Evolutionary conservation across 2,329 filamentous ascomycete species (phyloP), one percentile per base, ranked within the genome.

Genomic region (Talaromyces funiculosus): DNA sequence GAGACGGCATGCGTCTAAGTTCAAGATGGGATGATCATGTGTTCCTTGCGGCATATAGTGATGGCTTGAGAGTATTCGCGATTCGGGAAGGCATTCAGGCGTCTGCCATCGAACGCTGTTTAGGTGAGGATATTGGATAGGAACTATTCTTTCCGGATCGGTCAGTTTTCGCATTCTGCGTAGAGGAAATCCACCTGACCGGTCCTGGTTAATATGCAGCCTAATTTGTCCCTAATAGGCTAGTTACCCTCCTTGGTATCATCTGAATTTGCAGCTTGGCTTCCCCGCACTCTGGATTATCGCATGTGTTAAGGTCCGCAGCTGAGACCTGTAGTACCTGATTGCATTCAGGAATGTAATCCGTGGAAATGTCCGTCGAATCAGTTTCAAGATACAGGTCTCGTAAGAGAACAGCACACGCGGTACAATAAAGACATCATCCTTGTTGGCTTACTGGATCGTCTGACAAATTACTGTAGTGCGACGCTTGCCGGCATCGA

Each of bases 321-420:
- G 22, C 20, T 45, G 20, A 20, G 40, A 43, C 20, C 20, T 45
- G 20, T 8, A 24, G 20, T 24, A 45, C 14, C 26, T 45, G 14
- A 6, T 24, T 45, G 42, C 42, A 45, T 45, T 22, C 22, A 22
- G 20, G 40, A 43, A 43, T 43, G 26, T 20, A 16, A 16, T 22
- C 12, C 42, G n/a, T 24, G 12, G 12, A 24, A 24, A 45, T 45
- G 42, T 45, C 42, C 20, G 12, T 24, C 42, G 42, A 45, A 45
- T 45, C 42, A n/a, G 12, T 45, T 45, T 24, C 42, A 8, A 45
- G 42, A 45, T 45, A 45, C 33, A 54, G 55, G 67, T 67, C 66
- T 57, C 64, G 67, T 24, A 68, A 69, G 67, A 67, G 67, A 62
- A 69, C 71, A 49, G 68, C 67, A 51, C 67, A 68, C 61, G 67